Conservation (phyloP, 305 asterid species). For the Fraxinus nigra region DNA sequence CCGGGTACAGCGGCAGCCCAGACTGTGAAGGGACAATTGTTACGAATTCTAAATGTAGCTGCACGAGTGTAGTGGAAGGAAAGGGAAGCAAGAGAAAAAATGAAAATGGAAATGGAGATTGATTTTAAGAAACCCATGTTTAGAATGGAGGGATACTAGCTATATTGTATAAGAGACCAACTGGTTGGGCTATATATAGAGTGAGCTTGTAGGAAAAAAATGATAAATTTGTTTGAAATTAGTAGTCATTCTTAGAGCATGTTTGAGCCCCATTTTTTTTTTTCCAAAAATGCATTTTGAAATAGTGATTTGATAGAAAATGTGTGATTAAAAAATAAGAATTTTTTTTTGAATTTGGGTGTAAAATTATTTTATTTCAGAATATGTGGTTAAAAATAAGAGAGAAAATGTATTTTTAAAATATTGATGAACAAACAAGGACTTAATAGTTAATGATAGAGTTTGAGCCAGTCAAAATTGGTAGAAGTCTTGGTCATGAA, state of each 20-base stretch:
- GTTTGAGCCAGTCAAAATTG: background rate
- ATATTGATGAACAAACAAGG: no score
- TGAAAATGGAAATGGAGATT: constrained; percentile 2
- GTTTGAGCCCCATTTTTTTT: no score
- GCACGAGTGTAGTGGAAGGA: constrained; percentile 19
- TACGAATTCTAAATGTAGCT: constrained; percentile 10
- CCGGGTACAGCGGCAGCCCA: constrained; percentile 36
- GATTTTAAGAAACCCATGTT: background rate
- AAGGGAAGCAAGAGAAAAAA: constrained; percentile 2
- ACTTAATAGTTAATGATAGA: background rate
- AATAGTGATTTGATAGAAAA: no score
- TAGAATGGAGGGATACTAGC: background rate
- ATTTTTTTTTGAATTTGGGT: no score
- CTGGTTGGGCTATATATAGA: constrained; percentile 15
- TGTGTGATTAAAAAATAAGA: no score
- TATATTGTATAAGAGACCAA: background rate
- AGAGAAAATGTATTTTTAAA: no score
- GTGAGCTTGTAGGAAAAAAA: background rate
- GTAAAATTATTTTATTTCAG: no score
- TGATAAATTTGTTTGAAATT: background rate
- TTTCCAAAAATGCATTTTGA: background rate
- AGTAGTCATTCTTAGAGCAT: no score
- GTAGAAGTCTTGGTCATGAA: no score
- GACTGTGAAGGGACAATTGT: constrained; percentile 30
- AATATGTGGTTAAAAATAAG: no score